Conservation (phyloP, 768 basidiomycete genomes). For the Naematelia aurantialba region DNA sequence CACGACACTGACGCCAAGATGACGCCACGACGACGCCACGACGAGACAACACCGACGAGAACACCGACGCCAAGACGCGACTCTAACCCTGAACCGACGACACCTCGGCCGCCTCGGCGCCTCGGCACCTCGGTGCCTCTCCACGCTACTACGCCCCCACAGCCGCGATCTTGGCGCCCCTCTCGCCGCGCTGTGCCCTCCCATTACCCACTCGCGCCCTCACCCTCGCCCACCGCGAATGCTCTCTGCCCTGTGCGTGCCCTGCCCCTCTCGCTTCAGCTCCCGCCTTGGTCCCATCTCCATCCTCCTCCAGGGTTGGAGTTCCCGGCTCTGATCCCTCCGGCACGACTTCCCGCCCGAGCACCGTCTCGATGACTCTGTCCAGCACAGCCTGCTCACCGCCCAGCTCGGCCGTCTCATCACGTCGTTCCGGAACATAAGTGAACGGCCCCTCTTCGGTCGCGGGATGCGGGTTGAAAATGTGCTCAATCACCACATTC, state of each 20-base stretch:
- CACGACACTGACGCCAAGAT: too few species aligned
- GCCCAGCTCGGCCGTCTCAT: slow-evolving; percentile 3
- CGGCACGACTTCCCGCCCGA: background rate
- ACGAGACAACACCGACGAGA: too few species aligned
- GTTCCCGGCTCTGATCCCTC: background rate
- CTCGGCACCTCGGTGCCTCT: too few species aligned
- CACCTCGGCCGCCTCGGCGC: too few species aligned
- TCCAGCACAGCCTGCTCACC: slow-evolving; percentile 13
- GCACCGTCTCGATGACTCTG: slow-evolving; percentile 1
- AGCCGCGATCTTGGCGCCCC: background rate
- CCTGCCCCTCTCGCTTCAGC: too few species aligned
- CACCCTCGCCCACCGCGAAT: background rate
- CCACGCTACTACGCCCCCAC: background rate
- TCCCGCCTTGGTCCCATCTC: background rate
- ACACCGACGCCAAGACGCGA: too few species aligned
- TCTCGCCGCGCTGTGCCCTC: background rate
- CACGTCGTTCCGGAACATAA: slow-evolving; percentile 21
- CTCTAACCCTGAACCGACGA: too few species aligned
- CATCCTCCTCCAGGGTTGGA: background rate
- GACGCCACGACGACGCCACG: too few species aligned
- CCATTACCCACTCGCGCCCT: background rate
- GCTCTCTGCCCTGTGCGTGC: background rate
- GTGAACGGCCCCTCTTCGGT: slow-evolving; percentile 31
- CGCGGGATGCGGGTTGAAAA: slow-evolving; percentile 36
- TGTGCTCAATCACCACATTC: slow-evolving; percentile 36